Conservation (phyloP, 768 basidiomycete species). For the Clavaria fumosa region DNA sequence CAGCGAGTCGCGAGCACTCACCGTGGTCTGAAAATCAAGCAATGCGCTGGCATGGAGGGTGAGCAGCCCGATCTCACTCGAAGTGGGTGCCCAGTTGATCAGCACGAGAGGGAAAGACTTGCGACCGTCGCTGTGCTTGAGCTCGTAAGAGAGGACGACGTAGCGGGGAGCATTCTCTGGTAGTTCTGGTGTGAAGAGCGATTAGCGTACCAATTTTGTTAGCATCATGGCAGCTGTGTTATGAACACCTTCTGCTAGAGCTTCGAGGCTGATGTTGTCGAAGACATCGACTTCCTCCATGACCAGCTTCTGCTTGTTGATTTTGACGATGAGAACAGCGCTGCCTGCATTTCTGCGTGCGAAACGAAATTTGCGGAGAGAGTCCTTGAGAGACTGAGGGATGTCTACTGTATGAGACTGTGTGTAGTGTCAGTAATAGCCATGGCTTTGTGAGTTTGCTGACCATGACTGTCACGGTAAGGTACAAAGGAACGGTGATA, state of each 20-base stretch:
- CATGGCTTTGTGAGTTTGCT: conserved; percentile 10
- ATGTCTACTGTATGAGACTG: conserved; percentile 77
- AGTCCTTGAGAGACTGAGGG: conserved; percentile 58
- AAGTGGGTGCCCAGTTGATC: conserved; percentile 75
- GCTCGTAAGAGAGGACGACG: conserved; percentile 71
- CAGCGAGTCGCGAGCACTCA: conserved; percentile 26
- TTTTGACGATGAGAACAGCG: conserved; percentile 78
- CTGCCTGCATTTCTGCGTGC: conserved; percentile 58
- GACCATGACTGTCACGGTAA: conserved; percentile 19
- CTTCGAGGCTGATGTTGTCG: conserved; percentile 60
- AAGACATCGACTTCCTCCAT: conserved; percentile 80
- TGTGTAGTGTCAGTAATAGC: conserved; percentile 2
- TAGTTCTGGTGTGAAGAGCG: too few species aligned
- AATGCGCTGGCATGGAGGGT: conserved; percentile 78
- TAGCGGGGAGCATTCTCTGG: conserved; percentile 82
- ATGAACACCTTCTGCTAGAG: conserved; percentile 81
- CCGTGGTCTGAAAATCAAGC: conserved; percentile 64
- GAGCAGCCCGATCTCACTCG: conserved; percentile 58
- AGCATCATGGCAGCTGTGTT: too few species aligned
- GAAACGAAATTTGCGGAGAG: conserved; percentile 67
- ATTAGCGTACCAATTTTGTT: conserved; percentile 3
- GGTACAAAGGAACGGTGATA: too few species aligned
- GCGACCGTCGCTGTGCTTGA: conserved; percentile 66
- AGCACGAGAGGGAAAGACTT: conserved; percentile 75
- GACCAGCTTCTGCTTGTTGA: conserved; percentile 65